Conservation (phyloP, 2,329 filamentous ascomycete species). For the Blumeria hordei region DNA sequence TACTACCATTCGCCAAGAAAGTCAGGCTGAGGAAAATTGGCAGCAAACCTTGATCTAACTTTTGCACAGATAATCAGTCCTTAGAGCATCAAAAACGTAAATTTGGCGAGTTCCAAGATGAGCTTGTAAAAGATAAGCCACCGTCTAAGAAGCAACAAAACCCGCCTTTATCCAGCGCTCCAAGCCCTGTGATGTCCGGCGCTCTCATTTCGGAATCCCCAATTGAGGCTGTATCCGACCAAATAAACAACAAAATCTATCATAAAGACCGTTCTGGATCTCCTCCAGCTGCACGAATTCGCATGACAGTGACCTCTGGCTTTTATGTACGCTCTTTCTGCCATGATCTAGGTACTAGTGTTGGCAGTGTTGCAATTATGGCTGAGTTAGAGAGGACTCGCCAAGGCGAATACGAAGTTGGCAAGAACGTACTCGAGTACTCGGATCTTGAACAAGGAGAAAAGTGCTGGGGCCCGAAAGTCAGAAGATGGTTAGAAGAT, state of each 20-base stretch:
- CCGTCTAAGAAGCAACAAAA: constrained; percentile 7
- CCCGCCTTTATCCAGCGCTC: too few relatives aligned
- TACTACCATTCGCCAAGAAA: too few relatives aligned
- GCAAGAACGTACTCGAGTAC: constrained; percentile 55
- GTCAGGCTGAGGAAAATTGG: too few relatives aligned
- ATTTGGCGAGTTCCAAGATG: constrained; percentile 12
- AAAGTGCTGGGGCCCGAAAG: constrained; percentile 56
- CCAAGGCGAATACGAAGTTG: constrained; percentile 59
- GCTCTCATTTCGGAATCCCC: too few relatives aligned
- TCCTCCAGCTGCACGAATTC: constrained; percentile 56
- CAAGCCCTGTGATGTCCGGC: too few relatives aligned
- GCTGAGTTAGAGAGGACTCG: constrained; percentile 55
- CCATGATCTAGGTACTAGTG: constrained; percentile 67
- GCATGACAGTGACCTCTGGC: constrained; percentile 81
- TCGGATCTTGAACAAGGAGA: constrained; percentile 53
- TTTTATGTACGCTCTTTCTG: constrained; percentile 92
- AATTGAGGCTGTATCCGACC: too few relatives aligned
- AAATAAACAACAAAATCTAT: too few relatives aligned
- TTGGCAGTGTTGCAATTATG: constrained; percentile 71
- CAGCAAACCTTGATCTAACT: not conserved
- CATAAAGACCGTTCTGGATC: not conserved
- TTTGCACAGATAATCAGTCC: constrained; percentile 9
- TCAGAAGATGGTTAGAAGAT: constrained; percentile 28
- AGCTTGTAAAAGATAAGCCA: constrained; percentile 11
- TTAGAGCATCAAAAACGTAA: constrained; percentile 14